Conservation (phyloP, 2,329 filamentous ascomycete genomes). For the Penicillium hordei region DNA sequence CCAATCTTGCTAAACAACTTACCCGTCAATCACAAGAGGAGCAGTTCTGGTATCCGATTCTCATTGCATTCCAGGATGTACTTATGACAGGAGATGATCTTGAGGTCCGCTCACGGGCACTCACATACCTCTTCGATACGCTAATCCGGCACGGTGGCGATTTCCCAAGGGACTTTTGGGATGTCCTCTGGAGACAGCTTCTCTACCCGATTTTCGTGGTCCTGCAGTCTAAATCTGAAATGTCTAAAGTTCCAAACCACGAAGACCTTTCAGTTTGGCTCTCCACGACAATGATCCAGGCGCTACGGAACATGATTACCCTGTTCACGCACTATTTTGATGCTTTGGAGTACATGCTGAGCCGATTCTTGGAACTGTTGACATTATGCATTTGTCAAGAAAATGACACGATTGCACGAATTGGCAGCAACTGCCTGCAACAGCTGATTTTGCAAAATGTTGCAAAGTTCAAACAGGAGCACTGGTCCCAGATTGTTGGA, state of each 20-base stretch:
- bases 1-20: constrained; percentile 60
- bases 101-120: constrained; percentile 81
- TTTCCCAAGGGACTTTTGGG: constrained; percentile 95
- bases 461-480: constrained; percentile 77
- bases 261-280: constrained; percentile 98
- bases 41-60: constrained; percentile 96
- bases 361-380: constrained; percentile 91
- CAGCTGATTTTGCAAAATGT: constrained; percentile 97
- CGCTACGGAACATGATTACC: constrained; percentile 95
- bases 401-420: constrained; percentile 96
- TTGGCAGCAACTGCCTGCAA: constrained; percentile 96
- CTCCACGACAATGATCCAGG: constrained; percentile 99
- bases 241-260: constrained; percentile 91
- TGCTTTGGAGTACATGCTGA: constrained; percentile 93
- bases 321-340: constrained; percentile 99
- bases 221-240: constrained; percentile 90
- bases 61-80: constrained; percentile 98
- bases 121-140: constrained; percentile 96
- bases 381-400: constrained; percentile 98
- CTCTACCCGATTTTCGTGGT: constrained; percentile 99
- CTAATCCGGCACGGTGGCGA: constrained; percentile 85
- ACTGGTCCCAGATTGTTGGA: constrained; percentile 93
- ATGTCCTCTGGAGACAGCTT: constrained; percentile 94
- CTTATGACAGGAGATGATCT: constrained; percentile 98
- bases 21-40: constrained; percentile 88